Evolutionary conservation across 257 asterid genomes (phyloP).

Genomic region (Prunella vulgaris): DNA sequence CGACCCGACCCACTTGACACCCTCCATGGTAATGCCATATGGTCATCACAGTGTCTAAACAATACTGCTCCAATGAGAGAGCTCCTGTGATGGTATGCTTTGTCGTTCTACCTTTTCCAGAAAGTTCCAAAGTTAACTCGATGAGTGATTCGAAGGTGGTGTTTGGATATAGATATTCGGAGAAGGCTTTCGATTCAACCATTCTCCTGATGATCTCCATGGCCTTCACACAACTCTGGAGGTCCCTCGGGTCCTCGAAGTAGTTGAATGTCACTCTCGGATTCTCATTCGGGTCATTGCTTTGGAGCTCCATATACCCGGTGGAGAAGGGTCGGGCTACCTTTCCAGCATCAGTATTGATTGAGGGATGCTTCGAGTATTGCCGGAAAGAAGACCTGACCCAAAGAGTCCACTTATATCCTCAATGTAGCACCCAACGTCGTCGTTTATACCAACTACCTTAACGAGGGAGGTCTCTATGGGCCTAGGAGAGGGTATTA

Average conservation of each 20-base stretch:
- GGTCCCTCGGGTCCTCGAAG: conserved; percentile 55
- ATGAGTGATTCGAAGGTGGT: conserved; percentile 30
- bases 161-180: conserved; percentile 41
- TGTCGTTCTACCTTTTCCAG: conserved; percentile 43
- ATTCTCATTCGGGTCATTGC: conserved; percentile 48
- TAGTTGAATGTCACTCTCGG: conserved; percentile 45
- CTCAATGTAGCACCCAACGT: not conserved
- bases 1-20: conserved; percentile 64
- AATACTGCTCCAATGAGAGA: conserved; percentile 51
- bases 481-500: conserved; percentile 45
- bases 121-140: conserved; percentile 31
- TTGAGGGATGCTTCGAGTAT: not conserved
- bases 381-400: not conserved
- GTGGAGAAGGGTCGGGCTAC: conserved; percentile 48
- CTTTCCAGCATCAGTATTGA: conserved; percentile 4
- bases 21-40: conserved; percentile 97
- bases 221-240: conserved; percentile 58
- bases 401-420: not conserved
- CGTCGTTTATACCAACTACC: conserved; percentile 54
- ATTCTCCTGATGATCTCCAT: conserved; percentile 41
- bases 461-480: conserved; percentile 45
- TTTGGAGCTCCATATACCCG: conserved; percentile 56
- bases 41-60: conserved; percentile 65
- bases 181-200: conserved; percentile 36
- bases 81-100: conserved; percentile 36